Evolutionary conservation across 2,329 filamentous ascomycete species (phyloP).

Genomic region (Colletotrichum spinosum): DNA sequence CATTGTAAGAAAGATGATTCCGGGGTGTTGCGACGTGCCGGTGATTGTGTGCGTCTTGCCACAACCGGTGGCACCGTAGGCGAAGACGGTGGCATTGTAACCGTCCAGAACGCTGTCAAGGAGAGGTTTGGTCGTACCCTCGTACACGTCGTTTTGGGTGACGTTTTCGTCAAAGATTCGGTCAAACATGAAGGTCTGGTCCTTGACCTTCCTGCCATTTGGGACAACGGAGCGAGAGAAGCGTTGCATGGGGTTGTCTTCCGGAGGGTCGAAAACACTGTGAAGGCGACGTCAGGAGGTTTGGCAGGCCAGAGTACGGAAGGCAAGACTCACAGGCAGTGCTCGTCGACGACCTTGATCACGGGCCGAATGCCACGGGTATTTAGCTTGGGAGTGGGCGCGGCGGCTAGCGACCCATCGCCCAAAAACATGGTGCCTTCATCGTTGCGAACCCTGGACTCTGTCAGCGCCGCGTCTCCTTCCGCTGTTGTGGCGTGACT

Average conservation of each 20-base stretch:
- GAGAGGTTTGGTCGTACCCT: conserved; percentile 88
- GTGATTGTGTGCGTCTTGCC: conserved; percentile 99
- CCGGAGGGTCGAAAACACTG: conserved; percentile 96
- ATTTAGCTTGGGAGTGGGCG: conserved; percentile 84
- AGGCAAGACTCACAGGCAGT: conserved; percentile 81
- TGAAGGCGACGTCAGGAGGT: conserved; percentile 36
- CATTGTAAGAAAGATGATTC: conserved; percentile 99
- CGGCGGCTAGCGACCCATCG: conserved; percentile 92
- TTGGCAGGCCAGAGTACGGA: neutral
- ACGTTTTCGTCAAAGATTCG: conserved; percentile 96
- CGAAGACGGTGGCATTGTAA: conserved; percentile 99
- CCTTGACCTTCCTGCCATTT: conserved; percentile 91
- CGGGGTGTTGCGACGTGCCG: conserved; percentile 90
- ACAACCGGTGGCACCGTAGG: conserved; percentile 96
- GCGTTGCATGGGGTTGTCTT: conserved; percentile 90
- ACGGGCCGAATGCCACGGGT: conserved; percentile 90
- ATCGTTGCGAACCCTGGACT: conserved; percentile 65
- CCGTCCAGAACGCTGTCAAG: conserved; percentile 96
- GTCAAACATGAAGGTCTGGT: conserved; percentile 98
- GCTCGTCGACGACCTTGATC: conserved; percentile 96
- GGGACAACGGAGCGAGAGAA: conserved; percentile 86
- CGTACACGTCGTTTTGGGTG: conserved; percentile 92
- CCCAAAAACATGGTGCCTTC: conserved; percentile 94
- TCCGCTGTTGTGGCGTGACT: conserved; percentile 39
- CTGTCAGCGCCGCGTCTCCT: conserved; percentile 9